A percentile compares a stretch with the other conserved stretches of the same genome.
Conservation (phyloP, 192 early-diverging fungal genomes). For the Backusella australiensis region DNA sequence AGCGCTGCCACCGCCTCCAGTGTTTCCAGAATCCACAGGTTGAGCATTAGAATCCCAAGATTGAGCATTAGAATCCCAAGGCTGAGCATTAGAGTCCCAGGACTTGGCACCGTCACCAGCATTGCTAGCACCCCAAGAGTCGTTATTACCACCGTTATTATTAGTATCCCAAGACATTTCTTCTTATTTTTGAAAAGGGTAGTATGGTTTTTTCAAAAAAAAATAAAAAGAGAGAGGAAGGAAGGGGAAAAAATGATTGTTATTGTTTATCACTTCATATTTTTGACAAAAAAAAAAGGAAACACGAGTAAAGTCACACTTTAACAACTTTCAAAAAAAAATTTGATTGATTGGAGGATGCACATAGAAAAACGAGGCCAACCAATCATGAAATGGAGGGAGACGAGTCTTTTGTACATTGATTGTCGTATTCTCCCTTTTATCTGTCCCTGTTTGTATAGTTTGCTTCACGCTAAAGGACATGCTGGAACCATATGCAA, state of each 20-base stretch:
- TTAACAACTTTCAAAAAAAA: too few species aligned
- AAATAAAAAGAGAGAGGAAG: not conserved
- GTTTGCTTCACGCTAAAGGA: too few species aligned
- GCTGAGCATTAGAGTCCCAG: not conserved
- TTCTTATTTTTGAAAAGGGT: not conserved
- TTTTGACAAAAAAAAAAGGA: not conserved
- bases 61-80: not conserved
- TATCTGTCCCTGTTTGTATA: too few species aligned
- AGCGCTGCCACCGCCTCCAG: not conserved
- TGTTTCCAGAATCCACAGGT: not conserved
- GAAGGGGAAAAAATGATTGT: not conserved
- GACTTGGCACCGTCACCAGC: not conserved
- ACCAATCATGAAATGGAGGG: too few species aligned
- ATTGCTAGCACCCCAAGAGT: not conserved
- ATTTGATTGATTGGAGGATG: too few species aligned
- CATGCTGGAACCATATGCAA: too few species aligned
- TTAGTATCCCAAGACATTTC: constrained; percentile 9
- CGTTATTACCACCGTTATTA: not conserved
- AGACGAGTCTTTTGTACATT: too few species aligned
- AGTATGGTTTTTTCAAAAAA: not conserved
- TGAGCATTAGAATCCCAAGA: not conserved
- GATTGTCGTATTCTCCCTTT: too few species aligned
- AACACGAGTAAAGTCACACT: not conserved
- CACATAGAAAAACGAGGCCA: too few species aligned
- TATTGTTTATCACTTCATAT: not conserved